Conservation (phyloP, 306 rosid species). For the Begonia fuchsioides region DNA sequence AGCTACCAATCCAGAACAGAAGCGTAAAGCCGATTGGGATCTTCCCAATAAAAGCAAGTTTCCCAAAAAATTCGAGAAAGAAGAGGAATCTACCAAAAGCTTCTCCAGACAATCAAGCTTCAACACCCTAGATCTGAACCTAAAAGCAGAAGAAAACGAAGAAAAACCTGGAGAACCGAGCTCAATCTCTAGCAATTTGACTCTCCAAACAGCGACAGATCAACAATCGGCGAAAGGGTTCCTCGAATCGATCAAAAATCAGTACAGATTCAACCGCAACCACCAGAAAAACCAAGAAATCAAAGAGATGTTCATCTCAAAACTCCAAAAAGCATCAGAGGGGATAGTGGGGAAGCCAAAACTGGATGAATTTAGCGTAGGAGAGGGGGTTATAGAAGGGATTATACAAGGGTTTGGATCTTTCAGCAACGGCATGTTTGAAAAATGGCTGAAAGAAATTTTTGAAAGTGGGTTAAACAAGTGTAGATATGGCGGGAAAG, state of each 20-base stretch:
- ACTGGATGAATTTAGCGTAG: constrained; percentile 45
- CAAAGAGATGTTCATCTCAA: constrained; percentile 31
- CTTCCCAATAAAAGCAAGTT: constrained; percentile 33
- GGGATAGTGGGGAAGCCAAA: constrained; percentile 28
- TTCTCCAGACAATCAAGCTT: constrained; percentile 64
- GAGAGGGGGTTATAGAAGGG: constrained; percentile 57
- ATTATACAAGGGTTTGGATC: constrained; percentile 44
- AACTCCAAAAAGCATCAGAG: constrained; percentile 37
- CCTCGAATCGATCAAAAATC: constrained; percentile 31
- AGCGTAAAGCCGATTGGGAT: constrained; percentile 64
- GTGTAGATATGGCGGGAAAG: constrained; percentile 48
- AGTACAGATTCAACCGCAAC: constrained; percentile 34
- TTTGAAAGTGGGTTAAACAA: constrained; percentile 47
- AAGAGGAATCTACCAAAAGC: constrained; percentile 17
- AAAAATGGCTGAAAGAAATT: constrained; percentile 81
- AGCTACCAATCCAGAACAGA: constrained; percentile 27
- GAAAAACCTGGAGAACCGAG: constrained; percentile 30
- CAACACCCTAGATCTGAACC: constrained; percentile 68
- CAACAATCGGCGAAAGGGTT: constrained; percentile 27
- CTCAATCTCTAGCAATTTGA: constrained; percentile 46
- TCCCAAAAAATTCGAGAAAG: constrained; percentile 35
- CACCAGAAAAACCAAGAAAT: constrained; percentile 35
- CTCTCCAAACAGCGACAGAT: constrained; percentile 32
- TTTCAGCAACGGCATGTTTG: constrained; percentile 58
- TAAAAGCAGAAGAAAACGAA: constrained; percentile 36